These are phyloP conservation scores for Chaetoceros muelleri DNA, from an alignment of 108 stramenopile species.

Conservation along the genomic window DNA sequence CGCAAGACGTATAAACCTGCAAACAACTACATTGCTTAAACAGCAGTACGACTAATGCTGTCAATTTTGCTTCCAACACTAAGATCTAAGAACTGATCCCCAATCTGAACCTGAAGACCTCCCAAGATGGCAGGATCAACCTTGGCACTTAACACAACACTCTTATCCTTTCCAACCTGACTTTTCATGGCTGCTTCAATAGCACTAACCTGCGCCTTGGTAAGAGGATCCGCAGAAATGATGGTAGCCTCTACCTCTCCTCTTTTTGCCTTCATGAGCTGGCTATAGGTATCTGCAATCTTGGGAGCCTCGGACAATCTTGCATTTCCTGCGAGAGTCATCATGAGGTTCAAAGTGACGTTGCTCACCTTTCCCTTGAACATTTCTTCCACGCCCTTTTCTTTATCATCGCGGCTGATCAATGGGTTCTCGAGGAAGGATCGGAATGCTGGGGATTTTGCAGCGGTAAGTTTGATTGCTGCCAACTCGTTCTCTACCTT, in stretches of 20 bases:
- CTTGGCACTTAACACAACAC: constrained; percentile 64
- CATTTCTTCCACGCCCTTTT: constrained; percentile 41
- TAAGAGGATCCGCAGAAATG: constrained; percentile 71
- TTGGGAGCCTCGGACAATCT: constrained; percentile 65
- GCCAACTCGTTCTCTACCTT: constrained; percentile 81
- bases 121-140: constrained; percentile 88
- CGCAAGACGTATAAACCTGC: too few species aligned
- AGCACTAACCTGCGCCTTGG: constrained; percentile 46
- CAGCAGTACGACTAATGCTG: constrained; percentile 56
- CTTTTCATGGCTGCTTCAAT: constrained; percentile 76
- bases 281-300: constrained; percentile 57
- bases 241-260: constrained; percentile 93
- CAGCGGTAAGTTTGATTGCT: constrained; percentile 56
- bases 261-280: constrained; percentile 91
- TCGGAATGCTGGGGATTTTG: constrained; percentile 40
- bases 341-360: constrained; percentile 84
- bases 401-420: constrained; percentile 72
- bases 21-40: constrained; percentile 25
- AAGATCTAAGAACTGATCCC: constrained; percentile 96
- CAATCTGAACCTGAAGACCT: constrained; percentile 94
- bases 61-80: constrained; percentile 86
- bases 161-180: constrained; percentile 61
- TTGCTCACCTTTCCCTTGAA: constrained; percentile 48
- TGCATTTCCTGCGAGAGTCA: constrained; percentile 90
- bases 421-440: constrained; percentile 84